Evolutionary conservation across 495 filamentous ascomycete species (phyloP), one percentile per base, ranked within the genome.

Genomic region (Thozetella sp.): DNA sequence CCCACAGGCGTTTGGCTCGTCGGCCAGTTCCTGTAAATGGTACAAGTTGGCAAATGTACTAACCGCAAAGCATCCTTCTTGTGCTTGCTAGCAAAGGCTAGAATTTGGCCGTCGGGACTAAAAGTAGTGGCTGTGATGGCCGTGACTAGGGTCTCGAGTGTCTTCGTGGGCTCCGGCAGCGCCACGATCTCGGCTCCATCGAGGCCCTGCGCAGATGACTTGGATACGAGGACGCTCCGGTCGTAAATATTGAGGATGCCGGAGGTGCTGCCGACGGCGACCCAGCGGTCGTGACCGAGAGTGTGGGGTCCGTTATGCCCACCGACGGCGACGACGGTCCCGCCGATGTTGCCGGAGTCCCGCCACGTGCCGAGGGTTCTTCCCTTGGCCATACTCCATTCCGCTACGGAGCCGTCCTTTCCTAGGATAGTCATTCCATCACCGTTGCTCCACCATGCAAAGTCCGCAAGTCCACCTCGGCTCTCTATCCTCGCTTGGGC

Each of bases 21-120:
- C 22, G 95, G 95, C 95, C 95, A 99, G 74, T 99, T 98, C 66
- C 86, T 86, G 80, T 95, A 99, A 17, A 97, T 93, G 2, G 93
- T 96, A 70, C 92, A 96, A 59, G 84, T 90, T 1, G 94, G 94
- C 64, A 99, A 76, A 73, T 99, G 95, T 34, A 95, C 93, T 63
- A 99, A 74, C 72, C 91, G 80, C 70, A 99, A 69, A 1, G 93
- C 91, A 79, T 98, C 92, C 61, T 89, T 89, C 79, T 97, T 96
- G 78, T 86, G 91, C 50, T 83, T 83, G 72, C 90, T 94, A 19
- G 86, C 89, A 79, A 97, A 90, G 3, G 84, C 91, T 59, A 99
- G 70, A 58, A 98, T 72, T 75, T 98, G 96, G 10, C 92, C 92
- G 73, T 97, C 93, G 0, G 91, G 88, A 15, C 90, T 88, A 70